A percentile compares a stretch with the other conserved stretches of the same genome.
Conservation (phyloP, 148 eudicot species). For the Limonium bicolor region DNA sequence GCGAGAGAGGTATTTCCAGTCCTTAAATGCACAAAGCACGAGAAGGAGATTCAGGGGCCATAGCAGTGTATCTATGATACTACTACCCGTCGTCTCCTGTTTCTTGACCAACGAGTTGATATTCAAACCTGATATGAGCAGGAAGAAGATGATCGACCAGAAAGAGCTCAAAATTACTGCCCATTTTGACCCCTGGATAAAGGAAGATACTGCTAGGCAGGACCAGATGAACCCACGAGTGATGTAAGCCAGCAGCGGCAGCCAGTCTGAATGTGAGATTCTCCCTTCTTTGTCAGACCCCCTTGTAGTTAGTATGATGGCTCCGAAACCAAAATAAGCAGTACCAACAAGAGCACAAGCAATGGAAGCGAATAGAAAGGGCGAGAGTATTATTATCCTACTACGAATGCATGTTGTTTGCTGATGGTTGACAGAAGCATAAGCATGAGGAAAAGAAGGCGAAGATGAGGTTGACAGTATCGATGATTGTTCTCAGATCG, state of each 20-base stretch:
- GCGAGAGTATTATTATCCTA: too few species aligned
- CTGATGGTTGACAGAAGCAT: too few species aligned
- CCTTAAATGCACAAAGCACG: conserved; percentile 22
- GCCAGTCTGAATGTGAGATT: too few species aligned
- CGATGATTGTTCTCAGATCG: too few species aligned
- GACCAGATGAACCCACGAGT: conserved; percentile 36
- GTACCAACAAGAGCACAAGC: too few species aligned
- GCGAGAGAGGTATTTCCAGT: conserved; percentile 4
- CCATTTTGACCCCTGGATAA: conserved; percentile 23
- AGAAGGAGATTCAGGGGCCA: conserved; percentile 43
- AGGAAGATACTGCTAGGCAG: conserved; percentile 22
- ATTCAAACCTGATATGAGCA: conserved; percentile 26
- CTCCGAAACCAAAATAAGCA: too few species aligned
- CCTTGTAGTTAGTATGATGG: too few species aligned
- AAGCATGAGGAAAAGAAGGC: too few species aligned
- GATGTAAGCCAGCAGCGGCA: conserved; percentile 13
- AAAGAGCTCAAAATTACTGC: conserved; percentile 14
- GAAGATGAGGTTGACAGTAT: too few species aligned
- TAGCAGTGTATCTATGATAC: conserved; percentile 18
- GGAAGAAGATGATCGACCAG: conserved; percentile 41
- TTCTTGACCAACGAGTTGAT: conserved; percentile 7
- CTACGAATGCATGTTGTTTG: too few species aligned
- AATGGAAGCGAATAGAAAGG: too few species aligned
- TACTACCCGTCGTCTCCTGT: conserved; percentile 6
- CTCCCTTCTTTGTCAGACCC: too few species aligned